Evolutionary conservation across 2,329 filamentous ascomycete genomes (phyloP).

Genomic region (Hymenoscyphus scutula): DNA sequence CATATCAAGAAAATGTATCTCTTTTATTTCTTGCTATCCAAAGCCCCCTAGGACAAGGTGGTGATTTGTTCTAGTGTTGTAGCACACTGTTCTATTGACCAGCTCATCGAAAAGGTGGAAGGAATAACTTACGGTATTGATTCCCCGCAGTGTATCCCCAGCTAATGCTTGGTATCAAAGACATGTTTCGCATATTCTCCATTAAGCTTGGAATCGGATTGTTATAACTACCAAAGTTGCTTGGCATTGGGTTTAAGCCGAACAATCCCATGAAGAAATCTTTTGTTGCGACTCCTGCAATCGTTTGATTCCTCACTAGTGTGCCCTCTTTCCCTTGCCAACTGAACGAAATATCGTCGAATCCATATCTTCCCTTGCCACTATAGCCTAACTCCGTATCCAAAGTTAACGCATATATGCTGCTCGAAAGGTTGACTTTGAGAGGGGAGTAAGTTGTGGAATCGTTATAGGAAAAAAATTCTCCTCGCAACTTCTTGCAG

Average conservation of each 20-base stretch:
- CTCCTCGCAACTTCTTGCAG: conserved; percentile 57
- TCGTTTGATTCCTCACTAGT: conserved; percentile 17
- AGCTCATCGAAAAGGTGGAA: not conserved
- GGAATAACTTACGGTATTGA: conserved; percentile 37
- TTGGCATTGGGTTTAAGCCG: conserved; percentile 39
- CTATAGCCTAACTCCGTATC: conserved; percentile 21
- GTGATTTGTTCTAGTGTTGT: too few species aligned
- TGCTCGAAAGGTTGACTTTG: conserved; percentile 8
- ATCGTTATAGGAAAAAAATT: conserved; percentile 52
- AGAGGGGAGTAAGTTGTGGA: conserved; percentile 53
- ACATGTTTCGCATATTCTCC: conserved; percentile 38
- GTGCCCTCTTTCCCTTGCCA: conserved; percentile 28
- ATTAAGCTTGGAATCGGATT: conserved; percentile 38
- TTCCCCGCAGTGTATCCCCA: conserved; percentile 45
- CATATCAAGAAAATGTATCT: too few species aligned
- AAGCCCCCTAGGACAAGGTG: too few species aligned
- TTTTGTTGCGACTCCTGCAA: conserved; percentile 21
- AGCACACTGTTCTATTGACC: too few species aligned
- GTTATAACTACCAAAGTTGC: conserved; percentile 40
- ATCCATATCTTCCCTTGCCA: conserved; percentile 24
- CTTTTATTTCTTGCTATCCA: too few species aligned
- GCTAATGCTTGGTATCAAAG: conserved; percentile 39
- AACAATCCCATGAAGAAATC: conserved; percentile 37
- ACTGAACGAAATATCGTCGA: conserved; percentile 24
- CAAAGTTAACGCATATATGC: conserved; percentile 16